Evolutionary conservation across 495 filamentous ascomycete species (phyloP).

Genomic region (Lophiostoma macrostomum): DNA sequence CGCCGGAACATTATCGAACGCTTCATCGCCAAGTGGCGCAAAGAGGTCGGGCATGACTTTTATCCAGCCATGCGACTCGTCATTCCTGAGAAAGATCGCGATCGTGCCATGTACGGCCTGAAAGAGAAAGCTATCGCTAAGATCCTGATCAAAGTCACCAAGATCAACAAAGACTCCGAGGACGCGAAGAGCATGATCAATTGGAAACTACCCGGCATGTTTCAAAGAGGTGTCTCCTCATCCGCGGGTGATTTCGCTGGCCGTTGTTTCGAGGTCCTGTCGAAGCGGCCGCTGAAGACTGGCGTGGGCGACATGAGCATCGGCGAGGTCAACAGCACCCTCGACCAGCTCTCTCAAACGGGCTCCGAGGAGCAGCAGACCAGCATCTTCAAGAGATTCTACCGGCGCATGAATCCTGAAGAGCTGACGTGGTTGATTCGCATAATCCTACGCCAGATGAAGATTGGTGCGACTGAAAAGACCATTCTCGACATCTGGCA

Average conservation of each 20-base stretch:
- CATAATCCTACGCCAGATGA: constrained; percentile 95
- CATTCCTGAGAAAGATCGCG: constrained; percentile 88
- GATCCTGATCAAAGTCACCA: constrained; percentile 83
- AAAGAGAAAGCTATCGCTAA: constrained; percentile 91
- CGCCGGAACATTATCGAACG: constrained; percentile 81
- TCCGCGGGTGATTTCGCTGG: constrained; percentile 90
- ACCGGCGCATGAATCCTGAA: constrained; percentile 85
- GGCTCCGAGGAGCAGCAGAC: constrained; percentile 78
- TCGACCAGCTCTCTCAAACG: constrained; percentile 73
- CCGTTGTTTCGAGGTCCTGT: constrained; percentile 79
- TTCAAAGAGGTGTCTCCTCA: constrained; percentile 48
- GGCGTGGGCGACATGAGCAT: constrained; percentile 75
- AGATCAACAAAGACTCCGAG: constrained; percentile 86
- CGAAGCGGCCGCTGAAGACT: constrained; percentile 75
- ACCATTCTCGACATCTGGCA: constrained; percentile 92
- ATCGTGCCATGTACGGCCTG: constrained; percentile 88
- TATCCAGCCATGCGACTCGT: constrained; percentile 92
- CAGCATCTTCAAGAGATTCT: constrained; percentile 77
- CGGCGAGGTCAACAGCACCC: constrained; percentile 80
- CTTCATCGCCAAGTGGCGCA: constrained; percentile 86
- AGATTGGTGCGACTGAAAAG: constrained; percentile 92
- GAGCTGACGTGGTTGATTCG: constrained; percentile 93
- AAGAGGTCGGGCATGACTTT: constrained; percentile 84
- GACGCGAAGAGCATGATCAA: constrained; percentile 83
- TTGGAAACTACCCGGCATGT: constrained; percentile 83